Evolutionary conservation across 345 rosid genomes (phyloP), one percentile per base, ranked within the genome.

Genomic region (Gossypium turneri): DNA sequence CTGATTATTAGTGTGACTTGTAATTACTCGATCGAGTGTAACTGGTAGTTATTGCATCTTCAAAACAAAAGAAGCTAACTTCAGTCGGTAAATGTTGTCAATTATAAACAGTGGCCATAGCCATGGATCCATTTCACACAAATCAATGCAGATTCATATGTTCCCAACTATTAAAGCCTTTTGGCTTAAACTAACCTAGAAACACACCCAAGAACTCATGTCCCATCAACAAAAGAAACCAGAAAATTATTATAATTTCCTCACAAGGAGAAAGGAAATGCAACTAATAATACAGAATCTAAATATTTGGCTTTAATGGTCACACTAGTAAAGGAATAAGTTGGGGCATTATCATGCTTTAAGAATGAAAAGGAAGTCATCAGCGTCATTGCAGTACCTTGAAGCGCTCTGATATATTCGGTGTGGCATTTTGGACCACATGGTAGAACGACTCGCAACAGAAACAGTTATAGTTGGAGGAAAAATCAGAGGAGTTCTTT

Each of bases 401-500:
- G 68, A 73, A 27, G 43, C 34, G 57, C 45, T 70, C 56, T 38
- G 70, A 51, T 61, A 48, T 13, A 22, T 20, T 44, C 55, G 1
- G 68, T 27, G 72, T 41, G 51, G 73, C 75, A 71, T 11, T 11
- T 45, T 58, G 34, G 75, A 61, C 62, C 58, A 22, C 51, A 47
- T 2, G 9, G 13, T 16, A 16, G 19, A 16, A 16, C 70, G 65
- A 56, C 52, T 62, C 77, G 34, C 58, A 66, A 7, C 25, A 9
- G 48, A 70, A 63, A 70, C 67, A 75, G 71, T 72, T 29, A 51
- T 27, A 74, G 52, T 34, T 56, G 34, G 72, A 29, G 59, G 24
- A 70, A 47, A 38, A 38, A 63, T 79, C 75, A 86, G 60, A 83
- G 16, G 57, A 68, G 82, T 75, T 87, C 93, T 82, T 83, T 88